Evolutionary conservation across 495 filamentous ascomycete genomes (phyloP).

Genomic region (Venustampulla echinocandica): DNA sequence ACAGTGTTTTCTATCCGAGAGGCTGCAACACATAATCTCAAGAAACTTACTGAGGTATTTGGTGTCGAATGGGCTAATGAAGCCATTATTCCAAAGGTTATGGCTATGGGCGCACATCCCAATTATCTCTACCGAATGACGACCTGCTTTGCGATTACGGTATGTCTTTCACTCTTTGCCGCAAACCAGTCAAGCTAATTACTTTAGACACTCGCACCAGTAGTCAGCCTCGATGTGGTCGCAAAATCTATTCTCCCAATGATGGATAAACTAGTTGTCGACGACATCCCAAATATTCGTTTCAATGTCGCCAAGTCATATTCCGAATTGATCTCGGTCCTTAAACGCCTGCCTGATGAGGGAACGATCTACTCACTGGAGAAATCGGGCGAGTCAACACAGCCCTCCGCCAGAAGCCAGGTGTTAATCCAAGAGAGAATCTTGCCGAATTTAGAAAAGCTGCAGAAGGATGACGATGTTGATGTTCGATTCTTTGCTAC

Average conservation of each 20-base stretch:
- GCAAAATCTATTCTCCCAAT: constrained; percentile 90
- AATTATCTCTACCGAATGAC: constrained; percentile 99
- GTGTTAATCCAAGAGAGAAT: constrained; percentile 82
- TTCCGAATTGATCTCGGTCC: constrained; percentile 72
- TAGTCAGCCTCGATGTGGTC: constrained; percentile 85
- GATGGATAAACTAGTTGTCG: constrained; percentile 81
- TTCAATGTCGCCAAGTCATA: constrained; percentile 99
- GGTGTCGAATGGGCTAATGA: constrained; percentile 97
- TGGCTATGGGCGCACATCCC: constrained; percentile 93
- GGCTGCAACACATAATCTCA: constrained; percentile 91
- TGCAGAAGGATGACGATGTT: constrained; percentile 93
- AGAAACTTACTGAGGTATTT: constrained; percentile 97
- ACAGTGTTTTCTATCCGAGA: constrained; percentile 98
- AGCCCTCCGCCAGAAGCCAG: constrained; percentile 62
- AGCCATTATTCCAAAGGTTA: constrained; percentile 96
- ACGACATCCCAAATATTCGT: constrained; percentile 96
- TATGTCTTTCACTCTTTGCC: constrained; percentile 40
- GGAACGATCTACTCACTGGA: constrained; percentile 79
- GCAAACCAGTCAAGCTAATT: constrained; percentile 7
- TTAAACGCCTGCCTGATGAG: constrained; percentile 80
- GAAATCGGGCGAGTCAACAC: constrained; percentile 54
- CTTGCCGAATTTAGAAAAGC: constrained; percentile 83
- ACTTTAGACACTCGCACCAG: constrained; percentile 84
- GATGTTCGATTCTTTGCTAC: constrained; percentile 93
- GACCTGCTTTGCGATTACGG: constrained; percentile 94